Evolutionary conservation across 2,329 filamentous ascomycete species (phyloP), one percentile per base, ranked within the genome.

Genomic region (Curvularia verruculosa): DNA sequence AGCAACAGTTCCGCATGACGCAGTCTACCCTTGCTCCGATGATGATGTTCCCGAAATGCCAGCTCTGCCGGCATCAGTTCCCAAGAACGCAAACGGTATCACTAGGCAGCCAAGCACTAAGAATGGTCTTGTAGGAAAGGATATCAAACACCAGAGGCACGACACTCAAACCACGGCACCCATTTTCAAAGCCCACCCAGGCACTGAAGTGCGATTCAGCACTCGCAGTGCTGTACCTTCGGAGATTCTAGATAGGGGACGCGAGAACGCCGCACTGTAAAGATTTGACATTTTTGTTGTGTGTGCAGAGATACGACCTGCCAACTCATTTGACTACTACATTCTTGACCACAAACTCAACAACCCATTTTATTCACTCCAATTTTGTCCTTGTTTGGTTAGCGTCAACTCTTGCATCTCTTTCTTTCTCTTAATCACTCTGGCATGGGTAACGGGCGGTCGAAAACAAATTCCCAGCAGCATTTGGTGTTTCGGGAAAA

Each of bases 101-200:
- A 52, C 49, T 10, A 43, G 49, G 43, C 49, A 52, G n/a, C 43
- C 54, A 13, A 56, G 52, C 13, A 59, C 54, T 23, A 49, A 63
- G 2, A 52, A 45, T n/a, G 70, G 70, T 1, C 61, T 73, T 6
- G 68, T 69, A 8, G 71, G 72, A 29, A 72, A 67, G 36, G 67
- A 72, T 39, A 63, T 72, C 45, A 76, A 68, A 49, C 73, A 75
- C 31, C 65, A 72, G 49, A 68, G 74, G 12, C 72, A 75, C 37
- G 70, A 72, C 43, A 75, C 71, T 18, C 69, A 70, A n/a, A 75
- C 72, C 4, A 76, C 74, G n/a, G 75, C 75, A n/a, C 74, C 75
- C 1, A 72, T 78, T 26, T 78, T 78, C 65, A 67, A 70, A 45
- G 69, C 71, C 29, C 76, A 78, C 41, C 76, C 76, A 3, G 76